Base-by-base conservation (phyloP, 305 asterid species). In the Salvia sclarea region DNA sequence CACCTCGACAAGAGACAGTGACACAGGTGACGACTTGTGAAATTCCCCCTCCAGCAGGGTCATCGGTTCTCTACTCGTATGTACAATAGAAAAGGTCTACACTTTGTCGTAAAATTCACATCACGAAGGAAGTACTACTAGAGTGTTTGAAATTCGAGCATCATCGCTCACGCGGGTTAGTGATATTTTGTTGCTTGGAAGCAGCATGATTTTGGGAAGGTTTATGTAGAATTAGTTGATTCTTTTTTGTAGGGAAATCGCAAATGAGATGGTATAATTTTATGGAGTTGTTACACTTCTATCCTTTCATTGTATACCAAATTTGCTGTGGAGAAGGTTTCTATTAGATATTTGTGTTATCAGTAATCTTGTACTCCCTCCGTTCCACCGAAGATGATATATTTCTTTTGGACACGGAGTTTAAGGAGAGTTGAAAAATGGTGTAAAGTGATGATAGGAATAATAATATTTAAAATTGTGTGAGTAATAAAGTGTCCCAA, bases 161-260 rank as follows among this genome's bases (percentile, higher is more conserved):
- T 44, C 72, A 69, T 68, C 78, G n/a, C 72, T 28, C 20, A 17
- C 64, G 82, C 82, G 60, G 81, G 62, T 76, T 64, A 37, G 49
- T 50, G 56, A 72, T 38, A 78, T 66, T 74, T 58, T 71, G 74
- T 73, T 71, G 82, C 73, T 61, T 81, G 33, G 4, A 28, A 28
- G 5, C 33, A 28, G 33, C 82, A 75, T 72, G 71, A 68, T 58
- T 73, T 69, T 76, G 82, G 63, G 33, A 28, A 28, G 33, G 33
- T 40, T 82, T 63, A 72, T 77, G 82, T 90, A 91, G 88, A 74
- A 73, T 61, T 82, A 82, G 86, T 71, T 80, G 76, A 52, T 76
- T 11, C 25, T 79, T 85, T 83, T 84, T 73, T 74, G 82, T 24
- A 47, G 6, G 22, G 44, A 18, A 49, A 43, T 47, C 58, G 60